Percentiles rank a stretch among this genome's conserved stretches.
Evolutionary conservation across 345 rosid genomes (phyloP).

Genomic region (Salix koriyanagi): DNA sequence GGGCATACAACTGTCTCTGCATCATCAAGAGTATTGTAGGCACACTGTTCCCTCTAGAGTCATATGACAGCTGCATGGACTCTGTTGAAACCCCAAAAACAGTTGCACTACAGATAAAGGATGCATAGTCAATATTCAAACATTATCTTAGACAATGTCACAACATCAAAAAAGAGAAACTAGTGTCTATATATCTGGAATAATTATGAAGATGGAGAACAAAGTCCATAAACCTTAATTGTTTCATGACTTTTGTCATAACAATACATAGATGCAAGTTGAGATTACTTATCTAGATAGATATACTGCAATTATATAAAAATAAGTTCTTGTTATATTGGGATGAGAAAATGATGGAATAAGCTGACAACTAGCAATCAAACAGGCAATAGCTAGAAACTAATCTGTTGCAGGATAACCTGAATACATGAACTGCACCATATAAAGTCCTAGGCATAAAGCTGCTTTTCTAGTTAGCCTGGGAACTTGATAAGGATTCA

Average conservation of each 20-base stretch:
- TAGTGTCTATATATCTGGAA: neutral
- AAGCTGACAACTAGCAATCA: neutral
- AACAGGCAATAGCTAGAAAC: neutral
- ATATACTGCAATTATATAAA: neutral
- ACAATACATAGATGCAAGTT: neutral
- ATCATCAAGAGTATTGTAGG: constrained; percentile 81
- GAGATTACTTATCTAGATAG: neutral
- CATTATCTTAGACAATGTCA: neutral
- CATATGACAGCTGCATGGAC: constrained; percentile 94
- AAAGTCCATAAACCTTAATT: neutral
- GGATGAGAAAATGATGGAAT: neutral
- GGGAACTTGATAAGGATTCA: neutral
- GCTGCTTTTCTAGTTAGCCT: neutral
- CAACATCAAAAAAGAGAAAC: neutral
- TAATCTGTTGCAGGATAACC: neutral
- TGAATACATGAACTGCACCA: neutral
- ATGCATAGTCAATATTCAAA: constrained; percentile 3
- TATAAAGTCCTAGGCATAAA: neutral
- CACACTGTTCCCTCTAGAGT: constrained; percentile 86
- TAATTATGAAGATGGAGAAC: neutral
- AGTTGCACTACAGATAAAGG: constrained; percentile 55
- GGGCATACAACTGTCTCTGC: constrained; percentile 79
- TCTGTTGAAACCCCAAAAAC: constrained; percentile 97
- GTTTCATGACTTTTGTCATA: neutral
- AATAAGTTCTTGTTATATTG: neutral